phyloP scores from a whole-genome alignment of 352 stramenopile species.

The Achlya hypogyna region DNA sequence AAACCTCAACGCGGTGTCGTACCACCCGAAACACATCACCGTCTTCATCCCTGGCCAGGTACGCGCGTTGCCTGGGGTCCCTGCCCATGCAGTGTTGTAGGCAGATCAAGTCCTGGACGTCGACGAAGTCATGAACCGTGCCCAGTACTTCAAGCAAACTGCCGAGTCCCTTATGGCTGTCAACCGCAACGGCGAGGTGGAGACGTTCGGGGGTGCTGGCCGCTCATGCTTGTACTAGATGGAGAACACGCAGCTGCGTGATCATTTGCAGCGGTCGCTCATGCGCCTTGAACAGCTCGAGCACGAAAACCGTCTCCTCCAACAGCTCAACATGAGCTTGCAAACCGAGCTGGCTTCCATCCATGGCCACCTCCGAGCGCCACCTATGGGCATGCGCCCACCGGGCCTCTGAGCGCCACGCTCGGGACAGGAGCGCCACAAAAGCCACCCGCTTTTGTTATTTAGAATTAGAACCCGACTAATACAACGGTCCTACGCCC shows the following conservation, averaged over 20 bases:
- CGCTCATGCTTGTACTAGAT: slow-evolving; percentile 1
- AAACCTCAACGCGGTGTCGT: not conserved
- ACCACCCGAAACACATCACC: slow-evolving; percentile 14
- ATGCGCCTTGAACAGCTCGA: slow-evolving; percentile 12
- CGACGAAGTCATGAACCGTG: slow-evolving; percentile 16
- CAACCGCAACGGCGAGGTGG: slow-evolving; percentile 19
- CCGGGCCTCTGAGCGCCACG: not conserved
- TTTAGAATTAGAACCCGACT: slow-evolving; percentile 3
- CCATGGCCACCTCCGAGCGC: not conserved
- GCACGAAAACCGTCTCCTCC: slow-evolving; percentile 13
- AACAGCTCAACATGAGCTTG: slow-evolving; percentile 18
- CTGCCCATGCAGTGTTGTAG: not conserved
- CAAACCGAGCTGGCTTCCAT: slow-evolving; percentile 6
- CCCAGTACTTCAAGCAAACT: slow-evolving; percentile 20
- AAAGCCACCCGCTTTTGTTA: not conserved
- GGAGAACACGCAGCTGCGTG: slow-evolving; percentile 10
- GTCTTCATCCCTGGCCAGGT: slow-evolving; percentile 18
- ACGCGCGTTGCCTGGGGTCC: not conserved
- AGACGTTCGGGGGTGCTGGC: not conserved
- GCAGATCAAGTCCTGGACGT: slow-evolving; percentile 15
- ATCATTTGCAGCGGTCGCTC: slow-evolving; percentile 9
- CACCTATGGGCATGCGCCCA: not conserved
- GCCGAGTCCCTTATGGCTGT: slow-evolving; percentile 16
- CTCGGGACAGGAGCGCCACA: not conserved
- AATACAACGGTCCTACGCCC: not conserved